Evolutionary conservation across 805 yeast species (phyloP).

Genomic region (Saccharomycopsis schoenii): DNA sequence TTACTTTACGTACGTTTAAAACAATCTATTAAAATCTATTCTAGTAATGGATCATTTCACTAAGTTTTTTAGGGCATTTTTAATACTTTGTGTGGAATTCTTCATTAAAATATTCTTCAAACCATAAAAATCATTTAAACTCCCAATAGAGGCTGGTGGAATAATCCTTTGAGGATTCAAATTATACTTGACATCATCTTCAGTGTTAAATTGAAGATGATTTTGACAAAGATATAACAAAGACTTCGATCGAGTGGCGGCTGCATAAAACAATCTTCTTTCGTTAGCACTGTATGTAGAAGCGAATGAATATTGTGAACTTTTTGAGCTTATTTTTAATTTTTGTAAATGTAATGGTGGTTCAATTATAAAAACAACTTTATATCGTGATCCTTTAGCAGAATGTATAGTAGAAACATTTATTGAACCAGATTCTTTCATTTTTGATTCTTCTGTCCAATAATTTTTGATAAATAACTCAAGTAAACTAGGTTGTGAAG

Average conservation of each 20-base stretch:
- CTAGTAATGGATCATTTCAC: not conserved
- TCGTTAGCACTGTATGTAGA: conserved; percentile 21
- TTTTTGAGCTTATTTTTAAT: conserved; percentile 3
- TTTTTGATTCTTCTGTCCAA: not conserved
- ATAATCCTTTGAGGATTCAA: not conserved
- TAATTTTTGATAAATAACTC: conserved; percentile 3
- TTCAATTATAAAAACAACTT: conserved; percentile 31
- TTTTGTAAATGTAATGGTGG: not conserved
- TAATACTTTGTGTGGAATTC: too few species aligned
- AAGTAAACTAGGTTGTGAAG: not conserved
- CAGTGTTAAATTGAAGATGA: not conserved
- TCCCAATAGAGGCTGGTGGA: not conserved
- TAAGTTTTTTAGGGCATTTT: not conserved
- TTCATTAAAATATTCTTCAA: not conserved
- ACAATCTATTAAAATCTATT: too few species aligned
- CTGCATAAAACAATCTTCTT: conserved; percentile 49
- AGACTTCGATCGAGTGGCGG: conserved; percentile 49
- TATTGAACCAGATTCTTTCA: conserved; percentile 25
- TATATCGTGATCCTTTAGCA: conserved; percentile 55
- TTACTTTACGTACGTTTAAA: too few species aligned
- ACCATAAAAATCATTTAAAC: not conserved
- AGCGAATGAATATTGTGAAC: conserved; percentile 8
- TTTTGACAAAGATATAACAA: conserved; percentile 23
- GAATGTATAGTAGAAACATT: conserved; percentile 63
- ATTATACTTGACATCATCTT: not conserved